Conservation (phyloP, 164 flowering plant species). For the Macadamia integrifolia region DNA sequence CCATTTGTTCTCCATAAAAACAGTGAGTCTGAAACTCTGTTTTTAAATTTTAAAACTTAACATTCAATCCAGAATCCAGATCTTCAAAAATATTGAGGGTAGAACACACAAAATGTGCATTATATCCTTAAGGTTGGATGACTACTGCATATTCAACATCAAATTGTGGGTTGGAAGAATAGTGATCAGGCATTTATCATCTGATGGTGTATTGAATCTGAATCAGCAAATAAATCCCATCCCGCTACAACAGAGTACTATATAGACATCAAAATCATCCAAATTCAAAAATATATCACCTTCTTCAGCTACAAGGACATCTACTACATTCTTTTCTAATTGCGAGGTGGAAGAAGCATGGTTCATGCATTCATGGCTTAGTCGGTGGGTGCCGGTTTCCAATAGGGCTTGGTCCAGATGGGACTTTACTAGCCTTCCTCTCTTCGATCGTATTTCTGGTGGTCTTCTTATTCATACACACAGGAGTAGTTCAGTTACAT, state of each 20-base stretch:
- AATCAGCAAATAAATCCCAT: constrained; percentile 3
- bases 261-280: constrained; percentile 6
- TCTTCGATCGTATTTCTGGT: constrained; percentile 20
- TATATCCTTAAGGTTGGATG: too few species aligned
- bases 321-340: not conserved
- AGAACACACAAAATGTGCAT: too few species aligned
- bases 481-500: constrained; percentile 11
- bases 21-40: too few species aligned
- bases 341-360: not conserved
- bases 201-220: constrained; percentile 1
- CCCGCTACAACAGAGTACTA: constrained; percentile 13
- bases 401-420: constrained; percentile 59
- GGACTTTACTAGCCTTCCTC: constrained; percentile 28
- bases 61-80: too few species aligned
- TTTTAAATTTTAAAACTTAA: too few species aligned
- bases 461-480: constrained; percentile 6
- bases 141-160: not conserved
- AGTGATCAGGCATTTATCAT: constrained; percentile 6
- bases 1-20: too few species aligned
- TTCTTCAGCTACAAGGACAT: constrained; percentile 2
- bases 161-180: not conserved
- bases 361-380: constrained; percentile 22
- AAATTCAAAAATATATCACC: not conserved
- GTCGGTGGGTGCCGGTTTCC: constrained; percentile 53
- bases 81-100: too few species aligned